A percentile compares a stretch with the other conserved stretches of the same genome.
Evolutionary conservation across 805 yeast species (phyloP).

Genomic region (Candida endomychidarum): DNA sequence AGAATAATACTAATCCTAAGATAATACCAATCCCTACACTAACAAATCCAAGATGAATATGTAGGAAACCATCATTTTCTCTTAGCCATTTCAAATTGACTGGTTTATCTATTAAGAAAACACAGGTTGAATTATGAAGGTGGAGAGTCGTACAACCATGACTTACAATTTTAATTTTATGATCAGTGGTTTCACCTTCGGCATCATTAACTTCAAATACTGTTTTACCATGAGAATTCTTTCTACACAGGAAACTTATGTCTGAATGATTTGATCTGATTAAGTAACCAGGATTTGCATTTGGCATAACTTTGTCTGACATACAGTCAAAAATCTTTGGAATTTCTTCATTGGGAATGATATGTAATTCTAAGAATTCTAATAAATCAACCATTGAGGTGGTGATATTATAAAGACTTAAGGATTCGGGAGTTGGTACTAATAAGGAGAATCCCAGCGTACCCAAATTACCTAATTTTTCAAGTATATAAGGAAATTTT

Average conservation of each 20-base stretch:
- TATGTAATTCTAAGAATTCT: slow-evolving; percentile 64
- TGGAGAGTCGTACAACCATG: slow-evolving; percentile 56
- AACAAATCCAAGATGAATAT: slow-evolving; percentile 62
- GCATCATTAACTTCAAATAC: slow-evolving; percentile 10
- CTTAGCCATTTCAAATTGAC: slow-evolving; percentile 65
- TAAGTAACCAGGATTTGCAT: slow-evolving; percentile 35
- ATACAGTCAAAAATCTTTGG: slow-evolving; percentile 47
- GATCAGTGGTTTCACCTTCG: slow-evolving; percentile 22
- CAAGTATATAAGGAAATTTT: slow-evolving; percentile 39
- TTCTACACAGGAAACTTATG: slow-evolving; percentile 32
- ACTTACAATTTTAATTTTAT: slow-evolving; percentile 56
- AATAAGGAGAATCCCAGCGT: slow-evolving; percentile 52
- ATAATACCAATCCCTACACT: slow-evolving; percentile 69
- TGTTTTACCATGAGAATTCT: slow-evolving; percentile 9
- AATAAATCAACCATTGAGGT: slow-evolving; percentile 42
- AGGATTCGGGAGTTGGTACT: slow-evolving; percentile 64
- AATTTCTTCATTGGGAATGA: slow-evolving; percentile 60
- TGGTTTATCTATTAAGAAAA: slow-evolving; percentile 67
- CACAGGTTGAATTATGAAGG: slow-evolving; percentile 38
- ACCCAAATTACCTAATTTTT: slow-evolving; percentile 24
- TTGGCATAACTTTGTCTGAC: background rate
- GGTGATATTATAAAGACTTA: slow-evolving; percentile 52
- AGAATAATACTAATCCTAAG: slow-evolving; percentile 51
- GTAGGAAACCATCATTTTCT: slow-evolving; percentile 44
- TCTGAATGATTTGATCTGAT: slow-evolving; percentile 42